phyloP scores from a whole-genome alignment of 1,284 basidiomycete genomes.

The Fomitopsis palustris region DNA sequence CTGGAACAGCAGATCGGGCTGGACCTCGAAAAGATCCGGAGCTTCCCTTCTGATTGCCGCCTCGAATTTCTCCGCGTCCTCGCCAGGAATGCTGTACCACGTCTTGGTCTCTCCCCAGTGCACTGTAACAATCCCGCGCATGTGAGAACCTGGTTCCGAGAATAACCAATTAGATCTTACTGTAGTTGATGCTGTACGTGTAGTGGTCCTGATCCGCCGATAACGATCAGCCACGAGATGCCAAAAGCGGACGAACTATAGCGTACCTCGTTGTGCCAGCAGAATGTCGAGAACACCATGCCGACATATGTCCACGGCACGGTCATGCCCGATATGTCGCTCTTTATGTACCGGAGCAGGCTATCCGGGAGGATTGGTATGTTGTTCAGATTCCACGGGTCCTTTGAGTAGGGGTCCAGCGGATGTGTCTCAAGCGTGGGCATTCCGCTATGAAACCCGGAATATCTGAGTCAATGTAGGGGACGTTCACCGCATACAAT shows the following conservation, averaged over 20 bases:
- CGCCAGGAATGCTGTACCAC: constrained; percentile 98
- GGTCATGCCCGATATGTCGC: constrained; percentile 99
- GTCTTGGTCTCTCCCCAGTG: constrained; percentile 99
- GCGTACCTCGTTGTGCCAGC: constrained; percentile 97
- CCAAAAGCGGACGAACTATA: constrained; percentile 1
- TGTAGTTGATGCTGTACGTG: constrained; percentile 94
- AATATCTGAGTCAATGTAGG: constrained; percentile 9
- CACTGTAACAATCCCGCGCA: constrained; percentile 51
- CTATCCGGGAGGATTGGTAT: constrained; percentile 90
- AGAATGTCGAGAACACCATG: constrained; percentile 99
- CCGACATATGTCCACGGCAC: constrained; percentile 99
- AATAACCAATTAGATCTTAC: constrained; percentile 44
- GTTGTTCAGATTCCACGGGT: constrained; percentile 98
- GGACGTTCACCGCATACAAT: neutral
- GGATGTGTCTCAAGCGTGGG: constrained; percentile 94
- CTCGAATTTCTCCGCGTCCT: constrained; percentile 94
- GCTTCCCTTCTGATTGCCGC: constrained; percentile 93
- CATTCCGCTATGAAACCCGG: constrained; percentile 65
- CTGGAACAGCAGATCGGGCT: constrained; percentile 96
- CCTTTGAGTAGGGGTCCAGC: constrained; percentile 80
- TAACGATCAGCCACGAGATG: constrained; percentile 4
- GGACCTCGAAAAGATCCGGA: constrained; percentile 97
- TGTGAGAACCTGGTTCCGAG: constrained; percentile 2
- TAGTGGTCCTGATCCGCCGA: constrained; percentile 78
- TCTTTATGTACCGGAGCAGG: constrained; percentile 91